These are phyloP conservation scores for Cryptosporidium andersoni DNA, from an alignment of 169 alveolate genomes.

Conservation along the genomic window DNA sequence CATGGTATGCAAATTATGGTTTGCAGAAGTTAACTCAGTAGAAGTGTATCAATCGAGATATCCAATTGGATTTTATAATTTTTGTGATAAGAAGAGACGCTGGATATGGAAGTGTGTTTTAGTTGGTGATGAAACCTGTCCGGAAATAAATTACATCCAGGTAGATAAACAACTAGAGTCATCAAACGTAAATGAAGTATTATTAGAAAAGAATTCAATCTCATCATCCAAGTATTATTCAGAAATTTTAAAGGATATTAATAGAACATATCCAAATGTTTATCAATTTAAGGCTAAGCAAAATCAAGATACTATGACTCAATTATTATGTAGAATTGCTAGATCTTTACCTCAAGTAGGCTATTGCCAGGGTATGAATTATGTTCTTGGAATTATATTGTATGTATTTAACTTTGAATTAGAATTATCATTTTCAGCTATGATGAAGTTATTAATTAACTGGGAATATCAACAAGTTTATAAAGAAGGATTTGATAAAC, in stretches of 20 bases:
- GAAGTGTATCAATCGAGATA: slow-evolving; percentile 21
- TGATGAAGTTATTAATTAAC: slow-evolving; percentile 35
- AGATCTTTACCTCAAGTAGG: slow-evolving; percentile 56
- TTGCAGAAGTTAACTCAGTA: slow-evolving; percentile 56
- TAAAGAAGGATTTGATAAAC: slow-evolving; percentile 28
- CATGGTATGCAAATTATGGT: slow-evolving; percentile 59
- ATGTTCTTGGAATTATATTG: slow-evolving; percentile 36
- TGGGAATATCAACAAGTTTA: slow-evolving; percentile 66
- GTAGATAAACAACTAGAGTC: slow-evolving; percentile 3
- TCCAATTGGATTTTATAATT: slow-evolving; percentile 25
- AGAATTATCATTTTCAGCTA: slow-evolving; percentile 35
- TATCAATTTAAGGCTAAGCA: slow-evolving; percentile 16
- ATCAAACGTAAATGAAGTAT: neutral
- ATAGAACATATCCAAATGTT: slow-evolving; percentile 52
- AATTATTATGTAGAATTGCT: slow-evolving; percentile 35
- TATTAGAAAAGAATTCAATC: no score
- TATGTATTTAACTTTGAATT: slow-evolving; percentile 35
- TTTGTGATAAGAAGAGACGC: slow-evolving; percentile 10
- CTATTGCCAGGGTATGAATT: slow-evolving; percentile 69
- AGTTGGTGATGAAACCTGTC: slow-evolving; percentile 45
- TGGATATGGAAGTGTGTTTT: slow-evolving; percentile 58
- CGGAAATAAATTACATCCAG: neutral
- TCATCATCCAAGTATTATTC: neutral
- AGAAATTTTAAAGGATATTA: slow-evolving; percentile 39
- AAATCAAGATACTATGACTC: slow-evolving; percentile 33